phyloP scores from a whole-genome alignment of 164 flowering plant genomes.

The Piper betle region DNA sequence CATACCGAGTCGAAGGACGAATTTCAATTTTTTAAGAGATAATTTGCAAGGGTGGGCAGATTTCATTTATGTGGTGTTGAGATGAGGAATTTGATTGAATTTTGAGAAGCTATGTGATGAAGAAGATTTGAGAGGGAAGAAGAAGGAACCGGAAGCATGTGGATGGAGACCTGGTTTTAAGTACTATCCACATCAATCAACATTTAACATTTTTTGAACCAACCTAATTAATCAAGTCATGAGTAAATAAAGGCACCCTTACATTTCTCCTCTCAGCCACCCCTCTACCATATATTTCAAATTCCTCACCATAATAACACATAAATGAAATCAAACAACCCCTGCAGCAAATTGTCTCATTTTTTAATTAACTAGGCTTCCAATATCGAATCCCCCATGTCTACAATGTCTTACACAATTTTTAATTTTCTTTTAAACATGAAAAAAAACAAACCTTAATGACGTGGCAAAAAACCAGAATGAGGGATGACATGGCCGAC shows the following conservation, averaged over 20 bases:
- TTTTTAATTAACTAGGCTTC: not conserved
- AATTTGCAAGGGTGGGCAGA: no score
- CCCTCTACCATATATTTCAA: not conserved
- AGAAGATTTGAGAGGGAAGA: no score
- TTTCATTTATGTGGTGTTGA: no score
- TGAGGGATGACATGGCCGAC: not conserved
- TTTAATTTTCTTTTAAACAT: not conserved
- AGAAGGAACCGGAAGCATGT: no score
- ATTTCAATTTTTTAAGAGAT: no score
- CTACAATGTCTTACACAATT: not conserved
- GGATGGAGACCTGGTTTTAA: no score
- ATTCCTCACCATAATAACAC: no score
- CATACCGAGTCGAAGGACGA: no score
- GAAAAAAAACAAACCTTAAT: not conserved
- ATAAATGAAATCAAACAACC: not conserved
- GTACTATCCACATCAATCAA: no score
- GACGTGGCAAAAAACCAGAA: not conserved
- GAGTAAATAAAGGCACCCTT: not conserved
- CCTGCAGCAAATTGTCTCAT: not conserved
- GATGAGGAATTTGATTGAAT: no score
- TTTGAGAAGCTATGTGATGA: no score
- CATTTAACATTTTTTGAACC: constrained; percentile 6
- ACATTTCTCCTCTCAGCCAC: not conserved
- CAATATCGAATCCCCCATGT: not conserved
- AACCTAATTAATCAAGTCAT: constrained; percentile 6